phyloP scores from a whole-genome alignment of 179 eudicot species.

The Beta lomatogona region DNA sequence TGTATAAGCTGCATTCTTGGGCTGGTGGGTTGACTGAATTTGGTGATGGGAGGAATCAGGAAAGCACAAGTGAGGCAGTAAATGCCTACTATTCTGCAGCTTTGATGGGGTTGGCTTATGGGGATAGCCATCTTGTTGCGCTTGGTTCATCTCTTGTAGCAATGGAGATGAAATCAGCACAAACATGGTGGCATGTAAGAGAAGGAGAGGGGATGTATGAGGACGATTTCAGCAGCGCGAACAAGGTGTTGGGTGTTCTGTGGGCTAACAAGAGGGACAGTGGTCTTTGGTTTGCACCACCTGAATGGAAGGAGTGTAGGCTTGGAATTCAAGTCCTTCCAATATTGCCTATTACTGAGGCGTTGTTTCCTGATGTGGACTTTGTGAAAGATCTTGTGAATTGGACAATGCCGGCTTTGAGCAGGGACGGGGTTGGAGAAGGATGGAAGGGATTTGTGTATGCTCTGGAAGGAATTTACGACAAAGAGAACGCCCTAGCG shows the following conservation, averaged over 20 bases:
- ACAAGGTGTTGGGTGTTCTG: slow-evolving; percentile 65
- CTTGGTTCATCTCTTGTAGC: slow-evolving; percentile 64
- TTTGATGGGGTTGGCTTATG: slow-evolving; percentile 83
- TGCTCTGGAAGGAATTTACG: slow-evolving; percentile 72
- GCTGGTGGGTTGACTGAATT: slow-evolving; percentile 84
- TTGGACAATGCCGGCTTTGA: slow-evolving; percentile 74
- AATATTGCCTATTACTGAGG: slow-evolving; percentile 65
- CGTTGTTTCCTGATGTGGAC: slow-evolving; percentile 55
- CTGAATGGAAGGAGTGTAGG: slow-evolving; percentile 78
- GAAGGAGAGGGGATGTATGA: slow-evolving; percentile 61
- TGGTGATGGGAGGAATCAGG: slow-evolving; percentile 82
- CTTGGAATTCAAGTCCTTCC: slow-evolving; percentile 88
- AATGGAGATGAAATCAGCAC: slow-evolving; percentile 74
- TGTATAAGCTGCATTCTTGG: slow-evolving; percentile 92
- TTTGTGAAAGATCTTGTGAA: slow-evolving; percentile 68
- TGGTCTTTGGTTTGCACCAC: slow-evolving; percentile 88
- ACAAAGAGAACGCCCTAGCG: slow-evolving; percentile 51
- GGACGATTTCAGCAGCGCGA: slow-evolving; percentile 58
- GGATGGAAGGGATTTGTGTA: slow-evolving; percentile 93
- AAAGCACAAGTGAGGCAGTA: slow-evolving; percentile 91
- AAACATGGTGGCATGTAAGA: slow-evolving; percentile 88
- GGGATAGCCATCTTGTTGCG: slow-evolving; percentile 70
- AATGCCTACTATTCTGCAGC: slow-evolving; percentile 89
- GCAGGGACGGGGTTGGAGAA: slow-evolving; percentile 76
- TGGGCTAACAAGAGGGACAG: slow-evolving; percentile 86